Base-by-base conservation (phyloP, 1,284 basidiomycete species). In the Phaffia rhodozyma region DNA sequence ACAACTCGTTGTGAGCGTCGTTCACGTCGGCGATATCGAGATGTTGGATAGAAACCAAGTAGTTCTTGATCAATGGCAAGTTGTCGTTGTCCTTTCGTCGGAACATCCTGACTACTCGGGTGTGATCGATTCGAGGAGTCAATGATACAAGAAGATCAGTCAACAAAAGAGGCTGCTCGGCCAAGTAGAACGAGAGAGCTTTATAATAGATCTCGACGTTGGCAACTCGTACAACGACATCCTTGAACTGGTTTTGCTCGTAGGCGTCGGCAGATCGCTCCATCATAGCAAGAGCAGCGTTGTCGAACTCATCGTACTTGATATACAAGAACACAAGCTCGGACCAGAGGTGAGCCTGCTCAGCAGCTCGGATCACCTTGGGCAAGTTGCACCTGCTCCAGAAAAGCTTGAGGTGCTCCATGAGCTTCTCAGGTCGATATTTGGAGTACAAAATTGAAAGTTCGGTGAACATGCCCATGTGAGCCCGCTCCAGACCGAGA, bases 201-300 rank as follows among this genome's bases (percentile, higher is more conserved):
- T 73, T 73, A 72, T 77, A 78, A 66, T 73, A 93, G 84, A 99
- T 97, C 79, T 99, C 96, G 68, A 97, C 84, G 74, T 99, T 99
- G 55, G 96, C 94, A 25, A 91, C 93, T 71, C 92, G 89, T 70
- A 93, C 88, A 65, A 93, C 83, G 61, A 91, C 85, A 70, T 96
- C 92, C 80, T 96, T 96, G 85, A 98, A 98, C 75, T 97, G 92
- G 72, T 91, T 94, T 78, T 96, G 91, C 68, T 99, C 93, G 93
- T 93, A 98, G 62, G 92, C 91, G 76, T 97, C 92, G 30, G 90
- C 83, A 1, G 94, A 89, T 56, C 92, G 87, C 76, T 99, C 96
- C 75, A 98, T 97, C 89, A 97, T 97, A 2, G 91, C 89, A 68
- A 96, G 79, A 47, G 91, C 89, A n/a, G 92, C 91, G 72, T 96